Percentiles rank a stretch among this genome's conserved stretches.
These are phyloP conservation scores for Macrophomina pseudophaseolina DNA, from an alignment of 2,329 filamentous ascomycete genomes.

Conservation along the genomic window DNA sequence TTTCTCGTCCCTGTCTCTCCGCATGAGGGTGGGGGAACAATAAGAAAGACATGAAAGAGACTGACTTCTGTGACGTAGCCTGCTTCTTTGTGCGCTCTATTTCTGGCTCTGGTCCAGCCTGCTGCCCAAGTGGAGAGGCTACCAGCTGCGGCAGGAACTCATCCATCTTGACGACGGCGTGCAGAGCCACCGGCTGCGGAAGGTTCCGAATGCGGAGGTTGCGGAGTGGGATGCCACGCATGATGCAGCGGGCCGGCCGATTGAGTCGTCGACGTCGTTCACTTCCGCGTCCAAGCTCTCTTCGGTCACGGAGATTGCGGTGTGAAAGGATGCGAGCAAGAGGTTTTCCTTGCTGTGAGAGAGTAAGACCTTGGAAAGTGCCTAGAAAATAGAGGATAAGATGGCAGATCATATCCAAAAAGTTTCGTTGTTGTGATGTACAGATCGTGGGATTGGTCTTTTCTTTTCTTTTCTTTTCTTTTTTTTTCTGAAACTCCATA, in stretches of 20 bases:
- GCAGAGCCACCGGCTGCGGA: constrained; percentile 58
- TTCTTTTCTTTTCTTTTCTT: too few species aligned
- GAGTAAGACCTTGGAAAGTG: too few species aligned
- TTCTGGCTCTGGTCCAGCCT: constrained; percentile 64
- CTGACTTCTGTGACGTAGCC: constrained; percentile 40
- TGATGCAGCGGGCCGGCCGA: constrained; percentile 48
- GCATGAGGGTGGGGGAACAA: not conserved
- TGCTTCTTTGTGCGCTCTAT: constrained; percentile 61
- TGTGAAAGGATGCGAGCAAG: too few species aligned
- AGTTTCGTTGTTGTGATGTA: too few species aligned
- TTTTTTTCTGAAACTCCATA: too few species aligned
- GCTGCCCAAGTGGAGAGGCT: constrained; percentile 59
- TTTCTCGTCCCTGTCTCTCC: not conserved
- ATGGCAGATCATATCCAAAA: too few species aligned
- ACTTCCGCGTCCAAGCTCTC: too few species aligned
- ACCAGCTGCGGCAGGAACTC: constrained; percentile 62
- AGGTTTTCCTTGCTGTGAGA: too few species aligned
- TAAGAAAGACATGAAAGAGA: not conserved
- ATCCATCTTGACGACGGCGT: constrained; percentile 57
- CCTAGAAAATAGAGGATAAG: too few species aligned
- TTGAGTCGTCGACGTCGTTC: too few species aligned
- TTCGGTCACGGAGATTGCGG: too few species aligned
- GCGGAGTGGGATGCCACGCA: constrained; percentile 64
- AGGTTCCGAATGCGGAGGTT: constrained; percentile 58
- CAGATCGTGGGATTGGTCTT: too few species aligned